Evolutionary conservation across 768 basidiomycete genomes (phyloP), one percentile per base, ranked within the genome.

Genomic region (Chalciporus chontae): DNA sequence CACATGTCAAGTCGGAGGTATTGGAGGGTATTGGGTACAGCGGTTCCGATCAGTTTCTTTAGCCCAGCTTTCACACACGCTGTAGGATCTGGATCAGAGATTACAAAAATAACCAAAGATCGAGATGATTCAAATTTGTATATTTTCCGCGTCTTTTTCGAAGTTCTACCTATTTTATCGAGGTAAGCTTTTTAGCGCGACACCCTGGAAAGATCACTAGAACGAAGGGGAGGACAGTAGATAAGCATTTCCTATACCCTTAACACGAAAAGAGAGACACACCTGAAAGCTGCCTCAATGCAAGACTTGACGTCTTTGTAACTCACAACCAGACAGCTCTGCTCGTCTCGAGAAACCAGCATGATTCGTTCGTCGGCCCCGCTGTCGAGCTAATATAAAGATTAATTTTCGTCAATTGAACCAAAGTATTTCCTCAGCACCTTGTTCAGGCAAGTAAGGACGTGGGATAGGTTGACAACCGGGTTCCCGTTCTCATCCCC

Each of bases 321-420:
- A 64, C 83, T 90, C 36, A 96, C 93, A 8, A 95, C 90, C 14
- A 97, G 77, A 65, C 94, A 96, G 61, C 87, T 94, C 72, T 95
- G 94, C 65, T 98, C 96, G 65, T 99, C 95, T 40, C 95, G 77
- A 6, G 93, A 84, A 23, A 96, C 83, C 21, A 99, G 79, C 94
- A 97, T 95, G 56, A 99, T 76, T 54, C 85, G 85, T 66, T 99
- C 96, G 39, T 98, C 95, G 13, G 87, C 81, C 6, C 94, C 95
- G 8, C 86, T 85, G 65, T 99, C 96, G 44, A 98, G 81, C 91
- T 95, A 54, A 27, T 17, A 45, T 48, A 36, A 10, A 23, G 45
- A 40, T 44, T 31, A 47, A 14, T 7, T 40, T 13, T 36, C 27
- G 17, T 36, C 13, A 18, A 6, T 32, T 21, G 23, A 36, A 17